phyloP scores from a whole-genome alignment of 2,329 filamentous ascomycete genomes.

The Sporothrix dimorphospora region DNA sequence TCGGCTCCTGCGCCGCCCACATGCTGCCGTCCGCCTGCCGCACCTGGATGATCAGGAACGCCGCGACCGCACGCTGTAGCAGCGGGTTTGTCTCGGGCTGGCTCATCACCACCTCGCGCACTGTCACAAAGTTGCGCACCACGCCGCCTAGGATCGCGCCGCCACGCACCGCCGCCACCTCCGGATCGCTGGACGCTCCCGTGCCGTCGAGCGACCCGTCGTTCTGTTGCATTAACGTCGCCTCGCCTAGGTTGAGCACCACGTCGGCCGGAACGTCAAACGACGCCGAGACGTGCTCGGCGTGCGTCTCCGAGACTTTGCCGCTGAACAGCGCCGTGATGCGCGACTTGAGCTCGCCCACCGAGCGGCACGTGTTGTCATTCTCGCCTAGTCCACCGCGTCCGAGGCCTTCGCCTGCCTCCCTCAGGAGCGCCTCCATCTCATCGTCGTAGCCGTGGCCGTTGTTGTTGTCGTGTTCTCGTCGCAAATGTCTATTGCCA shows the following conservation, averaged over 20 bases:
- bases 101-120: slow-evolving; percentile 28
- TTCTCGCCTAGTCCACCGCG: slow-evolving; percentile 33
- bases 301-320: slow-evolving; percentile 52
- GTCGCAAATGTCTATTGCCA: too few species aligned
- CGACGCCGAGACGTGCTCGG: slow-evolving; percentile 52
- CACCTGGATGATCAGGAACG: slow-evolving; percentile 51
- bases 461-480: background rate
- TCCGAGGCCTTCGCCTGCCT: slow-evolving; percentile 35
- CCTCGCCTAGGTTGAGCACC: slow-evolving; percentile 43
- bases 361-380: slow-evolving; percentile 41
- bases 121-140: slow-evolving; percentile 24
- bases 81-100: slow-evolving; percentile 43
- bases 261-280: slow-evolving; percentile 52
- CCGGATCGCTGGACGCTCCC: slow-evolving; percentile 28
- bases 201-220: background rate
- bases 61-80: slow-evolving; percentile 54
- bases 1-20: slow-evolving; percentile 53
- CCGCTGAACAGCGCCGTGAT: slow-evolving; percentile 47
- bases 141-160: background rate
- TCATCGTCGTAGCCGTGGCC: background rate
- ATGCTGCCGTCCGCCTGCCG: slow-evolving; percentile 51
- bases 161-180: slow-evolving; percentile 35
- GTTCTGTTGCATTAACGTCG: slow-evolving; percentile 37
- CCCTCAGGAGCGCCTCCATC: slow-evolving; percentile 41
- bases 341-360: slow-evolving; percentile 53